A percentile compares a stretch with the other conserved stretches of the same genome.
phyloP scores from a whole-genome alignment of 2,329 filamentous ascomycete genomes.

The Chalaropsis ovoidea region DNA sequence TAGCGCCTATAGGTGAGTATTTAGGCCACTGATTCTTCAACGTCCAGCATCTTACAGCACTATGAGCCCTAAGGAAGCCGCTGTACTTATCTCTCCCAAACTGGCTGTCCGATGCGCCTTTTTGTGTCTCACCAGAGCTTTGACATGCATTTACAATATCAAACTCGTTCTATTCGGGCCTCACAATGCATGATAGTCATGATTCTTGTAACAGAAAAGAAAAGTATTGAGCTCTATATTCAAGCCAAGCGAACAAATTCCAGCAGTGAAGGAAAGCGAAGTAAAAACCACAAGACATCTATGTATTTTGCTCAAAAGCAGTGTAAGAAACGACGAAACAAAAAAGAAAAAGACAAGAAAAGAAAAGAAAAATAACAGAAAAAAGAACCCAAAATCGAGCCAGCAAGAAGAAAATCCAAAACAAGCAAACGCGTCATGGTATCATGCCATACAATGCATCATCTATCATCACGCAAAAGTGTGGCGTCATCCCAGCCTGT shows the following conservation, averaged over 20 bases:
- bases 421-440: slow-evolving; percentile 12
- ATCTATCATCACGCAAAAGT: slow-evolving; percentile 7
- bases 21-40: neutral
- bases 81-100: slow-evolving; percentile 18
- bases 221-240: neutral
- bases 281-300: neutral
- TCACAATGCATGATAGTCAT: neutral
- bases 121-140: neutral
- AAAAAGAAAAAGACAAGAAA: slow-evolving; percentile 2
- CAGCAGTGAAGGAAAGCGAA: neutral
- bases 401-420: slow-evolving; percentile 8
- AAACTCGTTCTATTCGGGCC: neutral
- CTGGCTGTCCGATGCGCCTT: slow-evolving; percentile 23
- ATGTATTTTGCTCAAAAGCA: slow-evolving; percentile 11
- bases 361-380: slow-evolving; percentile 2
- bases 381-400: neutral
- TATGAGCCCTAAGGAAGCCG: too few relatives aligned
- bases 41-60: too few relatives aligned
- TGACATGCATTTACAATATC: neutral
- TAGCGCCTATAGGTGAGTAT: too few relatives aligned
- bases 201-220: neutral
- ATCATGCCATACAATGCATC: slow-evolving; percentile 16
- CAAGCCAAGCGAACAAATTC: neutral
- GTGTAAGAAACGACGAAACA: neutral
- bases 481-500: slow-evolving; percentile 5